phyloP scores from a whole-genome alignment of 140 eudicot genomes.

The Erigeron philadelphicus region DNA sequence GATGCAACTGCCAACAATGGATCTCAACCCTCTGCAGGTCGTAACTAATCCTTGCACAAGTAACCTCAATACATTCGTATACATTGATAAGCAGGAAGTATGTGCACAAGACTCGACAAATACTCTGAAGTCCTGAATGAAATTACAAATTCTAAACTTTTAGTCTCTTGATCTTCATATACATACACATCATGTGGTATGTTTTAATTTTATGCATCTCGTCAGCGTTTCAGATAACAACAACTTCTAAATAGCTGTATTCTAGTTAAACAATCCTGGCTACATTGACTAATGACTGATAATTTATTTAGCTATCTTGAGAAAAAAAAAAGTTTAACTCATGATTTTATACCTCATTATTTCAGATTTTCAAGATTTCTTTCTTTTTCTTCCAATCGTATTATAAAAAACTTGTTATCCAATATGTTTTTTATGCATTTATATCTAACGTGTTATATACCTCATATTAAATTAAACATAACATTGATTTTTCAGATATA shows the following conservation, averaged over 20 bases:
- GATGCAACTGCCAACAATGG: conserved; percentile 40
- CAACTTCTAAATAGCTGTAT: neutral
- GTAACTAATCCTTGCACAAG: conserved; percentile 31
- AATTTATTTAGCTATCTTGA: too few relatives aligned
- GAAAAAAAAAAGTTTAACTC: too few relatives aligned
- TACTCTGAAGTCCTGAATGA: conserved; percentile 10
- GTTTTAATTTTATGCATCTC: neutral
- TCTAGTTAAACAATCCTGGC: neutral
- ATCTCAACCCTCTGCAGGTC: conserved; percentile 33
- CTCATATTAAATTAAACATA: neutral
- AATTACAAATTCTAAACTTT: conserved; percentile 21
- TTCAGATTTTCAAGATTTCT: too few relatives aligned
- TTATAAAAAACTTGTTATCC: too few relatives aligned
- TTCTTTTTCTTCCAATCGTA: too few relatives aligned
- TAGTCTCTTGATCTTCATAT: conserved; percentile 1
- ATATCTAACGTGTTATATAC: too few relatives aligned
- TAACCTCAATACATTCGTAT: conserved; percentile 20
- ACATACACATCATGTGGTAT: neutral
- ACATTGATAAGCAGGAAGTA: conserved; percentile 24
- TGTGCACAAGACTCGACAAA: conserved; percentile 15
- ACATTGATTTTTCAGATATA: neutral
- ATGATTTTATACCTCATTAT: too few relatives aligned
- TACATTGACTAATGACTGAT: neutral
- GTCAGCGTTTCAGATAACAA: neutral
- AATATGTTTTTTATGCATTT: too few relatives aligned